Percentiles rank a stretch among this genome's conserved stretches.
Evolutionary conservation across 164 flowering plant genomes (phyloP).

Genomic region (Saururus chinensis): DNA sequence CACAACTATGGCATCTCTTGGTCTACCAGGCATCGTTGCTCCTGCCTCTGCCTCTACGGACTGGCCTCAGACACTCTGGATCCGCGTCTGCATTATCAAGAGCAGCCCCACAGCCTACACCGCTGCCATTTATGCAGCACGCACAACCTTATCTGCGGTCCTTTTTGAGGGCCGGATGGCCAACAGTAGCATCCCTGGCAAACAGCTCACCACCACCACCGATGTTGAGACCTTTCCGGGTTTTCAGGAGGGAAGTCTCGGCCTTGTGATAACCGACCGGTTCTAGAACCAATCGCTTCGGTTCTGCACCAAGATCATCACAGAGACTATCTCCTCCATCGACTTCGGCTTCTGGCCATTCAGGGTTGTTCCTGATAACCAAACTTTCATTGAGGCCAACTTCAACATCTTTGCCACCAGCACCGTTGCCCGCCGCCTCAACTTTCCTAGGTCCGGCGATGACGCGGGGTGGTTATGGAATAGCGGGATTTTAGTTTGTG

Average conservation of each 20-base stretch:
- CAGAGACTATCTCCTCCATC: too few relatives aligned
- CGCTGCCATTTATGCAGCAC: conserved; percentile 86
- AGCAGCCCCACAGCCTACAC: conserved; percentile 97
- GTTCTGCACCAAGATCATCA: too few relatives aligned
- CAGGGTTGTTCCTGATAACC: too few relatives aligned
- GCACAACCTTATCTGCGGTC: conserved; percentile 83
- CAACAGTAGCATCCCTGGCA: conserved; percentile 88
- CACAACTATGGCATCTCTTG: too few relatives aligned
- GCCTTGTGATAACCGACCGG: too few relatives aligned
- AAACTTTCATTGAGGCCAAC: conserved; percentile 60
- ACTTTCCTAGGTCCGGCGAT: conserved; percentile 56
- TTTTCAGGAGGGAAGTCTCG: conserved; percentile 69
- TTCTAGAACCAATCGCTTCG: too few relatives aligned
- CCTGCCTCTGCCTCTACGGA: too few relatives aligned
- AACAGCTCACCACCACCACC: conserved; percentile 92
- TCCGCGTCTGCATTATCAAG: conserved; percentile 83
- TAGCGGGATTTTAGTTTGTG: conserved; percentile 84
- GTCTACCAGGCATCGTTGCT: too few relatives aligned
- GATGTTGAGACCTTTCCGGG: conserved; percentile 99
- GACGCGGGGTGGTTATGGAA: conserved; percentile 72
- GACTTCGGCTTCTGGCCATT: too few relatives aligned
- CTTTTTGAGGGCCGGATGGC: conserved; percentile 98
- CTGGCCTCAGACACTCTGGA: neutral
- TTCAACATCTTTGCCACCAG: conserved; percentile 77
- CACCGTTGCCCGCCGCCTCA: conserved; percentile 70